Conservation (phyloP, 106 monocot species). For the Allium sativum region DNA sequence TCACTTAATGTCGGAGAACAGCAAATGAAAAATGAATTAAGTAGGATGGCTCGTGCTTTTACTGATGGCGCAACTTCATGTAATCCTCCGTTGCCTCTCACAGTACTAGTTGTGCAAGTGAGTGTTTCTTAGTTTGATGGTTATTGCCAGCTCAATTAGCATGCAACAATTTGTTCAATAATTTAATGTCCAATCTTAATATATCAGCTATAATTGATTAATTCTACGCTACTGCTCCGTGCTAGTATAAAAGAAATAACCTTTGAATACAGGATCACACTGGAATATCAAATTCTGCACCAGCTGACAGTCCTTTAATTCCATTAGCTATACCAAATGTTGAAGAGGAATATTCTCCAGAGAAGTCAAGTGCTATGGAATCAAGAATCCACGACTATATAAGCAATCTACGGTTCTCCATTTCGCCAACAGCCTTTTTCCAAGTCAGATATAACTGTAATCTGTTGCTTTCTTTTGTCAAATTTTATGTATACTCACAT, state of each 20-base stretch:
- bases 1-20: slow-evolving; percentile 48
- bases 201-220: too few species aligned
- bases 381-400: slow-evolving; percentile 86
- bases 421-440: slow-evolving; percentile 97
- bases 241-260: too few species aligned
- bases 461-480: neutral
- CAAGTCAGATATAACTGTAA: slow-evolving; percentile 41
- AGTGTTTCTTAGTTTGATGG: neutral
- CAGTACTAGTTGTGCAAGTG: slow-evolving; percentile 77
- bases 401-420: slow-evolving; percentile 69
- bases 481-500: neutral
- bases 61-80: slow-evolving; percentile 47
- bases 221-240: too few species aligned
- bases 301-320: slow-evolving; percentile 77
- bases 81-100: slow-evolving; percentile 77
- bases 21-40: slow-evolving; percentile 58
- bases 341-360: slow-evolving; percentile 11
- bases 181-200: neutral
- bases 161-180: neutral
- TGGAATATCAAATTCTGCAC: slow-evolving; percentile 95
- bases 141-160: neutral
- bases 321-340: slow-evolving; percentile 33
- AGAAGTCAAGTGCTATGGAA: slow-evolving; percentile 15
- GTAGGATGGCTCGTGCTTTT: slow-evolving; percentile 45
- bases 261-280: slow-evolving; percentile 56